Evolutionary conservation across 306 rosid species (phyloP), one percentile per base, ranked within the genome.

Genomic region (Prunus campanulata): DNA sequence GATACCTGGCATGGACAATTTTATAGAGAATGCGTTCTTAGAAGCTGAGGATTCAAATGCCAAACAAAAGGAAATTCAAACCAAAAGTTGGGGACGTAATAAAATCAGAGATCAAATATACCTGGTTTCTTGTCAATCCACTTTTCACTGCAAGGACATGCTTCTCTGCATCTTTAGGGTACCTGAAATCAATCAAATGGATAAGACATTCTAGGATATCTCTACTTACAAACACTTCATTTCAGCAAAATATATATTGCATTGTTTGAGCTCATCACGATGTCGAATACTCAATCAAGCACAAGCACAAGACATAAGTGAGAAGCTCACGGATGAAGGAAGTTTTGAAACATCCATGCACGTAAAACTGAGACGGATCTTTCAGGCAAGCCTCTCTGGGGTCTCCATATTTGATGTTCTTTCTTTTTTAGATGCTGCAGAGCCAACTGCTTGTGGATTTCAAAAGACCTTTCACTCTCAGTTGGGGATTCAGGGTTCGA

Each of bases 121-220:
- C 97, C 96, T 95, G 97, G 72, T 88, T 92, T 90, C 97, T 88
- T 3, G 97, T 87, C 85, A 95, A 81, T 51, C 99, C 99, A 88
- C 97, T 95, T 83, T 89, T 92, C 9, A 92, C 87, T 14, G 97
- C 97, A 74, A 92, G 97, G 76, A 92, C 79, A 69, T 95, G 99
- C 85, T 95, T 95, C 89, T 95, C 97, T 46, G 97, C 87, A 84
- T 95, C 99, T 83, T 90, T 95, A 60, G 99, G 99, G 87, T 95
- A 95, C 91, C 99, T 95, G 85, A 81, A 88, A 81, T 42, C 59
- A 77, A 83, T 70, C 71, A 72, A 55, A 70, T 32, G 50, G 32
- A 25, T 5, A 18, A 39, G 22, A n/a, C 24, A 66, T 70, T 44
- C 29, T 11, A 25, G 50, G 18, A 32, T 60, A 35, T 63, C 49